These are phyloP conservation scores for Mediolabrus comicus DNA, from an alignment of 108 stramenopile genomes.

Conservation along the genomic window DNA sequence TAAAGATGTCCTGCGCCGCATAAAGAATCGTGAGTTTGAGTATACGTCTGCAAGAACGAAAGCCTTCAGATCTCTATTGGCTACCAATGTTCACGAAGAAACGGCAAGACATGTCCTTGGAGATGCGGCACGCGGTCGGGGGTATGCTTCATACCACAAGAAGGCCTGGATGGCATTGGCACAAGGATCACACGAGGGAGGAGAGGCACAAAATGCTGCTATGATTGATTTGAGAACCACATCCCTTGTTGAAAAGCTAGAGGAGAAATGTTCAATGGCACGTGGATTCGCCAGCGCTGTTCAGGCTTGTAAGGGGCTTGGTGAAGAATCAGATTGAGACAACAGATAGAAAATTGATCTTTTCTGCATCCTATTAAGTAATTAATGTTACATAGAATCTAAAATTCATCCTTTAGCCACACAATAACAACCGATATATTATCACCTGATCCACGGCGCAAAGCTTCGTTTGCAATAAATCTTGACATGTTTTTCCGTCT, in stretches of 20 bases:
- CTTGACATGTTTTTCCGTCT: conserved; percentile 63
- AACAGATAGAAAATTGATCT: neutral
- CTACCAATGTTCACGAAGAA: conserved; percentile 66
- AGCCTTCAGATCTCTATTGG: conserved; percentile 63
- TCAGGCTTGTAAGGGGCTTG: conserved; percentile 36
- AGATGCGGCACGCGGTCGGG: conserved; percentile 60
- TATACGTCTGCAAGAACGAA: conserved; percentile 73
- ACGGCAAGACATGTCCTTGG: conserved; percentile 59
- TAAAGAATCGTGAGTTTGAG: conserved; percentile 79
- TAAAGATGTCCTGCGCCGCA: conserved; percentile 72
- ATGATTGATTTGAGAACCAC: conserved; percentile 64
- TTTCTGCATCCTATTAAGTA: too few relatives aligned
- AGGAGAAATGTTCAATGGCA: conserved; percentile 45
- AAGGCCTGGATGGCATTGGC: conserved; percentile 58
- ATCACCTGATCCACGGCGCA: conserved; percentile 77
- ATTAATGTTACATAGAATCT: conserved; percentile 1
- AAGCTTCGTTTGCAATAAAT: conserved; percentile 74
- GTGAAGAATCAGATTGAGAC: neutral
- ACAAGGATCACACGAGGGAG: conserved; percentile 46
- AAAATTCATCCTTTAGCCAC: conserved; percentile 59
- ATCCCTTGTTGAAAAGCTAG: conserved; percentile 51
- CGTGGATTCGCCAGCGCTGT: conserved; percentile 52
- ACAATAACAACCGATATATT: conserved; percentile 85
- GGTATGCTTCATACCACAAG: conserved; percentile 49
- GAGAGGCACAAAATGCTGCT: conserved; percentile 69